Conservation (phyloP, 257 asterid species). For the Jasminum sambac region DNA sequence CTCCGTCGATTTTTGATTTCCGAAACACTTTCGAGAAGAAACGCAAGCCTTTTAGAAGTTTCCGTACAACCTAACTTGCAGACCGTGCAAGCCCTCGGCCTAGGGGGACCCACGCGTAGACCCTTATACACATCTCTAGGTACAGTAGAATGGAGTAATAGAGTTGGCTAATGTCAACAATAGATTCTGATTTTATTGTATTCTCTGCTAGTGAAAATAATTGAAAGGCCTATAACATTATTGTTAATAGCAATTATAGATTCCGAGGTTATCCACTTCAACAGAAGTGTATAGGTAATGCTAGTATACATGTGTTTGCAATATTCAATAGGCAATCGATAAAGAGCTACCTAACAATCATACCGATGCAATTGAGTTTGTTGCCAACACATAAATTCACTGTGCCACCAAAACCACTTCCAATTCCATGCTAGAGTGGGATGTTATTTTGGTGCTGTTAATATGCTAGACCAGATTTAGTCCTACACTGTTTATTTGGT, state of each 20-base stretch:
- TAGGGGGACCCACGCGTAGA: background rate
- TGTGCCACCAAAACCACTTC: background rate
- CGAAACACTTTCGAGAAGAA: too few relatives aligned
- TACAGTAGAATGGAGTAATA: background rate
- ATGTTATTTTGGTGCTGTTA: too few relatives aligned
- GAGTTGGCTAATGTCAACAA: background rate
- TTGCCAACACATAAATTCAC: background rate
- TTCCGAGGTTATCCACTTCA: background rate
- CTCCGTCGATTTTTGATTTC: too few relatives aligned
- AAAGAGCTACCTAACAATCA: background rate
- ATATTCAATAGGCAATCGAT: background rate
- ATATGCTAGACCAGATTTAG: too few relatives aligned
- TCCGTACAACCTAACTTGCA: too few relatives aligned
- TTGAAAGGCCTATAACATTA: background rate
- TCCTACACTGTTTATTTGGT: too few relatives aligned
- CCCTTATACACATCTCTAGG: background rate
- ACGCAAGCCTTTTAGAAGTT: too few relatives aligned
- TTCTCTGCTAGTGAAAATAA: background rate
- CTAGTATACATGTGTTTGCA: background rate
- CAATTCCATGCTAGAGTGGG: too few relatives aligned
- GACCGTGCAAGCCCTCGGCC: background rate
- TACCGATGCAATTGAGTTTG: background rate
- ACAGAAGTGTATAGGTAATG: background rate
- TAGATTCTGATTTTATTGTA: background rate
- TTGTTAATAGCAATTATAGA: background rate